A percentile compares a stretch with the other conserved stretches of the same genome.
These are phyloP conservation scores for Fomitopsis serialis DNA, from an alignment of 768 basidiomycete species.

Conservation along the genomic window DNA sequence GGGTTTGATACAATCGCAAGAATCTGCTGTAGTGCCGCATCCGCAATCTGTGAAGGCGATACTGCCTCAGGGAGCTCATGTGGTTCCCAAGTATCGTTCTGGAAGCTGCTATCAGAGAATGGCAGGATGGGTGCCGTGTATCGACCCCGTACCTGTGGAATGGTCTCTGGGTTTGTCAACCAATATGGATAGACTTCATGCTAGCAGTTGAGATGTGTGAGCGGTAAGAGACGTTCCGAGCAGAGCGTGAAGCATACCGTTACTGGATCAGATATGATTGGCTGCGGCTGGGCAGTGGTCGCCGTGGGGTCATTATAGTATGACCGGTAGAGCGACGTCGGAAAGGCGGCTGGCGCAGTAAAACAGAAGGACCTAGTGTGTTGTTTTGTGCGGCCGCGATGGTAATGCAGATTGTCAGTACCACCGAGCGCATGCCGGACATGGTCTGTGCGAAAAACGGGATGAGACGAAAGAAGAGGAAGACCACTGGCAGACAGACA, in stretches of 20 bases:
- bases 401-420: too few relatives aligned
- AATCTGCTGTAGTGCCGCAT: constrained; percentile 51
- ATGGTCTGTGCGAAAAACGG: too few relatives aligned
- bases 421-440: too few relatives aligned
- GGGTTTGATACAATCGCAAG: constrained; percentile 50
- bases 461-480: too few relatives aligned
- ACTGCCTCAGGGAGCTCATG: constrained; percentile 60
- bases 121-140: too few relatives aligned
- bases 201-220: constrained; percentile 25
- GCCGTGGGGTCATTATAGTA: constrained; percentile 74
- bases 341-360: constrained; percentile 57
- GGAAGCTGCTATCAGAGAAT: neutral
- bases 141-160: constrained; percentile 39
- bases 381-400: too few relatives aligned
- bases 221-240: neutral
- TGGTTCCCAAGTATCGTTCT: constrained; percentile 57
- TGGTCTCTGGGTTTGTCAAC: constrained; percentile 57
- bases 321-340: constrained; percentile 53
- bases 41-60: constrained; percentile 38
- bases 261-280: constrained; percentile 68
- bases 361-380: constrained; percentile 34
- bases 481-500: too few relatives aligned
- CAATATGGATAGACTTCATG: constrained; percentile 50
- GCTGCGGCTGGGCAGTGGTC: constrained; percentile 68
- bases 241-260: constrained; percentile 33